phyloP scores from a whole-genome alignment of 495 filamentous ascomycete genomes.

The Bacidia rubella region DNA sequence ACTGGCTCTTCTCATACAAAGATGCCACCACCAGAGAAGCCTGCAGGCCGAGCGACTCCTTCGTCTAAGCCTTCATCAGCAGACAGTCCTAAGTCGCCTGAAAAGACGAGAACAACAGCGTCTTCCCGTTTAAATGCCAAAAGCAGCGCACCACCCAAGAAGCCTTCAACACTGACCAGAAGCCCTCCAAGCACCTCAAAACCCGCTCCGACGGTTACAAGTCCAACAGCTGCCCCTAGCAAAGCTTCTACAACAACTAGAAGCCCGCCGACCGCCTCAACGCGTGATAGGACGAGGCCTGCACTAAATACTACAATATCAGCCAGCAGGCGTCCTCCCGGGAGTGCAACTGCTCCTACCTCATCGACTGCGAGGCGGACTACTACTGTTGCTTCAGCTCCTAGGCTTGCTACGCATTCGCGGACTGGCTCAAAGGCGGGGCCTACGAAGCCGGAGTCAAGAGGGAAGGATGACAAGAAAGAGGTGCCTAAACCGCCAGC shows the following conservation, averaged over 20 bases:
- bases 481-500: background rate
- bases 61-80: background rate
- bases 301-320: background rate
- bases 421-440: background rate
- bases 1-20: background rate
- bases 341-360: background rate
- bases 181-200: conserved; percentile 1
- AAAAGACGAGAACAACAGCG: background rate
- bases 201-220: background rate
- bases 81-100: conserved; percentile 3
- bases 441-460: background rate
- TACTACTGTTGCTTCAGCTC: background rate
- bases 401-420: conserved; percentile 1
- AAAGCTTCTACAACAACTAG: background rate
- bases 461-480: background rate
- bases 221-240: background rate
- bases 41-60: background rate
- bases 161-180: background rate
- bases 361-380: background rate
- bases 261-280: background rate
- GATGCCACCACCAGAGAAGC: background rate
- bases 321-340: background rate
- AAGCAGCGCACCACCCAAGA: background rate
- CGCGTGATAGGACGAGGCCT: background rate
- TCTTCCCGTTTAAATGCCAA: background rate